Base-by-base conservation (phyloP, 1,139 yeast species). In the Sugiyamaella novakii region DNA sequence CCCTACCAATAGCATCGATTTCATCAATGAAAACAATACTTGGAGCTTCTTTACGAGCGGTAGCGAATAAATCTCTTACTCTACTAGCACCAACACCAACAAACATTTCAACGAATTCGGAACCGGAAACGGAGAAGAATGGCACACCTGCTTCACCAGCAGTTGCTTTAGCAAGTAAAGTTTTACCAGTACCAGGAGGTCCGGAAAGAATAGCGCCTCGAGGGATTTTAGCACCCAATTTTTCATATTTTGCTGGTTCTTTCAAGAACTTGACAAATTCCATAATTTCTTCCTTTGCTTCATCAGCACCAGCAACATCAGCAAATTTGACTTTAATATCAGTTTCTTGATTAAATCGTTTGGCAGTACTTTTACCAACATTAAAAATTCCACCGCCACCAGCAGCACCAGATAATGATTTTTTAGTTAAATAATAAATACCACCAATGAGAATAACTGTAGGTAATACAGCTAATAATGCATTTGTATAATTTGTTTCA, bases 91-190 rank as follows among this genome's bases (percentile, higher is more conserved):
- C 98, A 11, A 92, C 98, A 72, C 98, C 98, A 27, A 89, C 97
- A 73, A 89, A 91, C 98, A 92, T 91, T 69, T 92, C 98, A n/a
- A 92, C 96, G 61, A 92, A 92, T 66, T 92, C 98, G 10, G 98
- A 91, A 60, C 98, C 98, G 1, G 96, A 87, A 8, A 92, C 98
- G 10, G 96, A 86, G 59, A 81, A 80, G 64, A 92, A 92, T 25
- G 98, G 98, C 40, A 92, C 98, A 43, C 92, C 95, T 0, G 98
- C 98, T 68, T 92, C 98, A 55, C 98, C 98, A 1, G 98, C 98
- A 28, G 98, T 92, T 7, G 98, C 98, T 68, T 87, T 91, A 8
- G 98, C 98, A 51, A 92, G 74, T 54, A 92, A 74, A 0, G 98
- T 92, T 69, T 92, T 92, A 81, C 98, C 98, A 4, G 98, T 92